These are phyloP conservation scores for Curvularia hawaiiensis DNA, from an alignment of 2,329 filamentous ascomycete species.

Conservation along the genomic window DNA sequence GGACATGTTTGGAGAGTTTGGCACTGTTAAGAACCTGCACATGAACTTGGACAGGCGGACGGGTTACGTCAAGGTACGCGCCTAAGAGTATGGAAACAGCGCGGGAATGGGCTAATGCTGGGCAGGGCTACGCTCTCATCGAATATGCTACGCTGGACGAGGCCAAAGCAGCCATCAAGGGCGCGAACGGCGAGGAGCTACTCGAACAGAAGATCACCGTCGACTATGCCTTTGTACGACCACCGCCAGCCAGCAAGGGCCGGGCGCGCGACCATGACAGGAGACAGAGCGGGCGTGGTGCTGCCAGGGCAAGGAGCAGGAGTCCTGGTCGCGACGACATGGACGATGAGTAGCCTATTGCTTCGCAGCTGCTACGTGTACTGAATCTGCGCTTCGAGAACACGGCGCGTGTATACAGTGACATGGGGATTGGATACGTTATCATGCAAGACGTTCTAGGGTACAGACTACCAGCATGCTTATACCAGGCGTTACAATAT, in stretches of 20 bases:
- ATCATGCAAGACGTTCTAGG: neutral
- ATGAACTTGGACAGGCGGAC: slow-evolving; percentile 81
- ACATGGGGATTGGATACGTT: neutral
- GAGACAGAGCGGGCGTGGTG: slow-evolving; percentile 39
- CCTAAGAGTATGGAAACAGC: neutral
- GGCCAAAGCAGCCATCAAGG: slow-evolving; percentile 80
- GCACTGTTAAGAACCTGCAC: slow-evolving; percentile 86
- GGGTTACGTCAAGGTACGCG: slow-evolving; percentile 81
- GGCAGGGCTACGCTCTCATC: slow-evolving; percentile 80
- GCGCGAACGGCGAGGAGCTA: slow-evolving; percentile 76
- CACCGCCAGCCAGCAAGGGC: slow-evolving; percentile 64
- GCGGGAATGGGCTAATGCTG: slow-evolving; percentile 10
- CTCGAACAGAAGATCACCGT: slow-evolving; percentile 81
- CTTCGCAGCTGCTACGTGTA: neutral
- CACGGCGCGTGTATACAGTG: neutral
- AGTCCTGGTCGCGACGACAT: slow-evolving; percentile 50
- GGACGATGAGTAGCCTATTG: slow-evolving; percentile 26
- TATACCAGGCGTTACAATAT: slow-evolving; percentile 8
- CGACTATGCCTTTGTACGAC: slow-evolving; percentile 85
- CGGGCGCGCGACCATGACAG: slow-evolving; percentile 41
- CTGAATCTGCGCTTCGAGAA: neutral
- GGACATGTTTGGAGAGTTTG: slow-evolving; percentile 82
- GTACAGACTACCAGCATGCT: neutral
- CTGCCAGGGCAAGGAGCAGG: slow-evolving; percentile 48
- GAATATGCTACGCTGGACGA: slow-evolving; percentile 82